These are phyloP conservation scores for Solanum rostratum DNA, from an alignment of 257 asterid genomes.

Conservation along the genomic window DNA sequence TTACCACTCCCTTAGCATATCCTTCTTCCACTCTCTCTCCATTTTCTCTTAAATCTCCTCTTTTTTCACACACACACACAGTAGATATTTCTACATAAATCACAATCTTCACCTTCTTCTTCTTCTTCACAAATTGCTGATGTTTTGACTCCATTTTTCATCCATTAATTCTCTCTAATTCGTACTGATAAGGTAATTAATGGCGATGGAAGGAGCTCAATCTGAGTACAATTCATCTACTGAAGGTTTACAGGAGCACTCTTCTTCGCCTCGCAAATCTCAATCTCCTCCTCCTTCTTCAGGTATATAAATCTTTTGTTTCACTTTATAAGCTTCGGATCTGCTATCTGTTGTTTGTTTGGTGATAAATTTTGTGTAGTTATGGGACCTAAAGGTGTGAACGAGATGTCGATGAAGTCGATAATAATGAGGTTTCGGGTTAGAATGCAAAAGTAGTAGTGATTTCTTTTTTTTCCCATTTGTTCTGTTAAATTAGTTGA, in stretches of 20 bases:
- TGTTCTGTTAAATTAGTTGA: neutral
- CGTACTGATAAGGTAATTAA: neutral
- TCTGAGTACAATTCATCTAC: neutral
- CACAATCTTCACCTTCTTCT: neutral
- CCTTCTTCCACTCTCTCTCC: neutral
- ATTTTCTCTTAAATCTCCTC: neutral
- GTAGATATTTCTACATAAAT: neutral
- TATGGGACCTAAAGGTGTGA: neutral
- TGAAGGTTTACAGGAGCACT: neutral
- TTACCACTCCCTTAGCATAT: neutral
- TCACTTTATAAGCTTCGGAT: neutral
- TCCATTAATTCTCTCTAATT: neutral
- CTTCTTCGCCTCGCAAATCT: neutral
- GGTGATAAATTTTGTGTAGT: neutral
- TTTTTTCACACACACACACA: neutral
- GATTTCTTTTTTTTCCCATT: neutral
- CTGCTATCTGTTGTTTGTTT: neutral
- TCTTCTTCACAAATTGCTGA: neutral
- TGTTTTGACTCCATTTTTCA: neutral
- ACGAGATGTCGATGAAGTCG: neutral
- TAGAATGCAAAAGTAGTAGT: neutral
- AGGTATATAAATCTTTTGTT: neutral
- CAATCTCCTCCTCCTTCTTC: neutral
- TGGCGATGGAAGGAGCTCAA: neutral
- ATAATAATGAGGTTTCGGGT: neutral